These are phyloP conservation scores for Monosporozyma siamensis DNA, from an alignment of 805 yeast genomes.

Conservation along the genomic window DNA sequence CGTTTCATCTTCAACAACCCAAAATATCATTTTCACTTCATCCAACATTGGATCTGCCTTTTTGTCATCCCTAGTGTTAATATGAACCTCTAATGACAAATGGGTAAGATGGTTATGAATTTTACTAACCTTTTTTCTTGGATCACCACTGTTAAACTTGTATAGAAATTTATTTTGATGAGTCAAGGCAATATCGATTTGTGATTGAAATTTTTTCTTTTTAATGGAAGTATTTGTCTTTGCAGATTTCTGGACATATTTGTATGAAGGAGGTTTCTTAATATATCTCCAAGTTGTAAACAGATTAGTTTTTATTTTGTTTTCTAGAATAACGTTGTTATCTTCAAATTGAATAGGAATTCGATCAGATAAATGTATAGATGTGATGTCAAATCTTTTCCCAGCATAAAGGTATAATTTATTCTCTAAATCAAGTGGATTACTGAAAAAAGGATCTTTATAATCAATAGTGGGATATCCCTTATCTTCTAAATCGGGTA, in stretches of 20 bases:
- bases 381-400: constrained; percentile 42
- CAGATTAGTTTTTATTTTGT: not conserved
- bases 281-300: constrained; percentile 39
- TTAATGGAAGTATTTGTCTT: constrained; percentile 6
- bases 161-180: constrained; percentile 13
- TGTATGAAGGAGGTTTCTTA: constrained; percentile 39
- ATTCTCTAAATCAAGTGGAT: constrained; percentile 40
- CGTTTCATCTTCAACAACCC: constrained; percentile 45
- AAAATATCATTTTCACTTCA: constrained; percentile 49
- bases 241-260: constrained; percentile 31
- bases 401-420: constrained; percentile 61
- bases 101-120: constrained; percentile 42
- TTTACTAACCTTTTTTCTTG: constrained; percentile 31
- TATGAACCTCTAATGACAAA: constrained; percentile 63
- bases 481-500: constrained; percentile 37
- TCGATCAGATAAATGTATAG: constrained; percentile 31
- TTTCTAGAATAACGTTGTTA: constrained; percentile 9
- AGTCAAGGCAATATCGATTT: constrained; percentile 36
- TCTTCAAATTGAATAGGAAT: constrained; percentile 22
- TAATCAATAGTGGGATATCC: constrained; percentile 48
- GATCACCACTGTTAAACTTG: constrained; percentile 5
- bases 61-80: constrained; percentile 39
- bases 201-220: constrained; percentile 32
- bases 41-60: constrained; percentile 62
- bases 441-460: constrained; percentile 54